A percentile compares a stretch with the other conserved stretches of the same genome.
Evolutionary conservation across 208 protist species (phyloP).

Genomic region (Trypanosoma cruzi): DNA sequence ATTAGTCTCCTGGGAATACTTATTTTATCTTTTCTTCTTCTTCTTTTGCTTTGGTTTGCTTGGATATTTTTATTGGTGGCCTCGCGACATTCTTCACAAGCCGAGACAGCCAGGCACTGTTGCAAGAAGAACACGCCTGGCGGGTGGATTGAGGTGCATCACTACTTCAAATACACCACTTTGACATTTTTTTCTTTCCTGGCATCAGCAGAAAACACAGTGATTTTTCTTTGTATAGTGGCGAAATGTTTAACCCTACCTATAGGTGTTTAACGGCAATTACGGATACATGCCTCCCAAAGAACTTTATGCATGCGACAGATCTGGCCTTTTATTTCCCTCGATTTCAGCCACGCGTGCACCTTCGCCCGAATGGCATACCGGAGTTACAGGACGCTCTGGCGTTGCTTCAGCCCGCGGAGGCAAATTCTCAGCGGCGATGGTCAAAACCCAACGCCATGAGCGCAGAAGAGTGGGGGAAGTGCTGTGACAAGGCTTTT

Average conservation of each 20-base stretch:
- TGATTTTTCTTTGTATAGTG: neutral
- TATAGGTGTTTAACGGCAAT: constrained; percentile 31
- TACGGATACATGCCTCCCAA: constrained; percentile 54
- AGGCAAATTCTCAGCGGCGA: constrained; percentile 1
- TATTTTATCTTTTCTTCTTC: neutral
- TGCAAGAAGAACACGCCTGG: too few species aligned
- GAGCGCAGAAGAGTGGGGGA: constrained; percentile 28
- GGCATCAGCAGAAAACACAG: neutral
- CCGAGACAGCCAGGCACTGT: too few species aligned
- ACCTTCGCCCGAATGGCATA: constrained; percentile 60
- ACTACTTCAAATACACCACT: neutral
- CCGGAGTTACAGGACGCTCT: constrained; percentile 77
- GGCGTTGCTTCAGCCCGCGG: constrained; percentile 42
- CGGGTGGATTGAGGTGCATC: too few species aligned
- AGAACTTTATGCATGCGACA: constrained; percentile 57
- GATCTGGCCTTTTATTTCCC: constrained; percentile 88
- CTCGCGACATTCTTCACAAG: too few species aligned
- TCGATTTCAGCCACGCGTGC: constrained; percentile 69
- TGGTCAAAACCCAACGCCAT: constrained; percentile 32
- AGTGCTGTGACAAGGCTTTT: constrained; percentile 57
- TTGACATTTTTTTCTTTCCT: neutral
- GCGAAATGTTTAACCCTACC: constrained; percentile 48
- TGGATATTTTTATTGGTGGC: too few species aligned
- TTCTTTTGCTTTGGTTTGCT: neutral
- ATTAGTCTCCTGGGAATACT: neutral